Base-by-base conservation (phyloP, 495 filamentous ascomycete species). In the Bacidia gigantensis region DNA sequence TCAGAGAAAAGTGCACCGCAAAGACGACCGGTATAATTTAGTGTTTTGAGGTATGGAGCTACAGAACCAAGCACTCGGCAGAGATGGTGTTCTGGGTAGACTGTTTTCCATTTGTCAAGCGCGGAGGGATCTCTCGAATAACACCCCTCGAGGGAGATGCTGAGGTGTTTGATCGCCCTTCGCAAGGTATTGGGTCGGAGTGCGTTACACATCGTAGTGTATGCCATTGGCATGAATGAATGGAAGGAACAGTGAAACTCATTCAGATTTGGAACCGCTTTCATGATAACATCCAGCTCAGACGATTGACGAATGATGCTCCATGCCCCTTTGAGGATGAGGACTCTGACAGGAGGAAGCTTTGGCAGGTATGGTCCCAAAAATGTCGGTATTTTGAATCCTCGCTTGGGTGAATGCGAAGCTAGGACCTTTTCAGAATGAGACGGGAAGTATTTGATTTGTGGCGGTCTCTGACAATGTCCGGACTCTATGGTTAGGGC, bases 251-350 rank as follows among this genome's bases (percentile, higher is more conserved):
- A 81, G 57, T 87, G 81, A 76, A 80, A 83, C 57, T 84, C 82
- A n/a, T 71, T 71, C 17, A 86, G 58, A 32, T 73, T 75, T 5
- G 83, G 83, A 44, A 87, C 58, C 10, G 81, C 82, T 25, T 65
- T 65, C 14, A 71, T 65, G 43, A 87, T 72, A 52, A 66, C 69
- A 50, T 70, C 64, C 62, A 81, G 85, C 65, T 85, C 79, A n/a
- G 72, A 69, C 11, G 73, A 62, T n/a, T 76, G 68, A 45, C 82
- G 72, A 60, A 86, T 81, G 26, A 87, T 72, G 57, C 86, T 87
- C 83, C 83, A 87, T 50, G 84, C 77, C 3, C 82, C 82, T 57
- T 81, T 83, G 66, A 81, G 77, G 47, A 86, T 75, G 32, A 87
- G 72, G 0, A 80, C 83, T 48, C 71, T 69, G 23, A 81, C 70